Evolutionary conservation across 2,329 filamentous ascomycete species (phyloP).

Genomic region (Knufia petricola): DNA sequence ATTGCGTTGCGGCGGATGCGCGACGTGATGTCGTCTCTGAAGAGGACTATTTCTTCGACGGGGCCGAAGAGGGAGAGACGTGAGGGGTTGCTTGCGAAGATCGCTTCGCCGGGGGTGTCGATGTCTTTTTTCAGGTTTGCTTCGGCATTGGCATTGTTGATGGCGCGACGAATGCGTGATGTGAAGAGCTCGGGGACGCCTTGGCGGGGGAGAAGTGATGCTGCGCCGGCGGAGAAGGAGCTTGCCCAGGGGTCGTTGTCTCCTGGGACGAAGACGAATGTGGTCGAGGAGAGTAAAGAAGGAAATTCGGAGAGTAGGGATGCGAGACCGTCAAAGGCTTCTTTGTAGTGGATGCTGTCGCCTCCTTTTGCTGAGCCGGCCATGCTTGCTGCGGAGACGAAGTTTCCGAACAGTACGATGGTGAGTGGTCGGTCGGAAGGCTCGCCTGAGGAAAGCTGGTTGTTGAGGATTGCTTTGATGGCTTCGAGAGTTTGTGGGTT

Average conservation of each 20-base stretch:
- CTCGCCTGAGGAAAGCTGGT: constrained; percentile 55
- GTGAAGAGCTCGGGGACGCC: constrained; percentile 83
- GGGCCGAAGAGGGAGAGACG: constrained; percentile 78
- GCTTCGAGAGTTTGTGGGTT: constrained; percentile 71
- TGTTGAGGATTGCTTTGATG: constrained; percentile 64
- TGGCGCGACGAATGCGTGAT: constrained; percentile 69
- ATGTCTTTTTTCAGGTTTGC: constrained; percentile 42
- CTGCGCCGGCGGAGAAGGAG: constrained; percentile 51
- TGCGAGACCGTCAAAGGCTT: constrained; percentile 70
- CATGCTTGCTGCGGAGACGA: constrained; percentile 51
- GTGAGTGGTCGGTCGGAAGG: constrained; percentile 57
- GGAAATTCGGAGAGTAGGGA: constrained; percentile 75
- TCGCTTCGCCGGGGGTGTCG: constrained; percentile 56
- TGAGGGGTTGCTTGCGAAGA: constrained; percentile 85
- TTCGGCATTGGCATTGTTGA: constrained; percentile 68
- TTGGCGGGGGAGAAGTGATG: constrained; percentile 37
- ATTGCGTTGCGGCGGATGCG: constrained; percentile 70
- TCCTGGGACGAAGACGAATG: constrained; percentile 87
- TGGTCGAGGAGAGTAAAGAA: constrained; percentile 63
- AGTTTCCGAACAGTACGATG: constrained; percentile 81
- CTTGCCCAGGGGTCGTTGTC: constrained; percentile 98
- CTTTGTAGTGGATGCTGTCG: constrained; percentile 92
- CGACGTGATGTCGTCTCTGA: constrained; percentile 76
- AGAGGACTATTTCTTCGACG: constrained; percentile 74
- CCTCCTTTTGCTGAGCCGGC: constrained; percentile 56